Evolutionary conservation across 805 yeast species (phyloP).

Genomic region (Ogataea paradorogensis): DNA sequence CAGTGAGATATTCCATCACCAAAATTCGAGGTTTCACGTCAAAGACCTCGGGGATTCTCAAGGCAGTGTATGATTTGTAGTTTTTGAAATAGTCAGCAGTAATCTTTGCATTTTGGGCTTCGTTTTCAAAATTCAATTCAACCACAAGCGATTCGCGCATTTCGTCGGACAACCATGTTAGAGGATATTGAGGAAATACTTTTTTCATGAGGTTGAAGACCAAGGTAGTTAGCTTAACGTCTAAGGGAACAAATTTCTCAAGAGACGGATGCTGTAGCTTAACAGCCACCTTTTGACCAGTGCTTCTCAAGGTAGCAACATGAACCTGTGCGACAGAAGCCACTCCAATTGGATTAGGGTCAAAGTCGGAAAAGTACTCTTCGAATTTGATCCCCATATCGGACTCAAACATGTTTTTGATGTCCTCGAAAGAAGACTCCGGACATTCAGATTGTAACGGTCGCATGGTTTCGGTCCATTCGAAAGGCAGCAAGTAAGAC

Average conservation of each 20-base stretch:
- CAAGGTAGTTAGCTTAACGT: constrained; percentile 69
- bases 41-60: constrained; percentile 71
- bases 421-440: constrained; percentile 64
- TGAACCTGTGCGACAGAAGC: constrained; percentile 98
- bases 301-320: constrained; percentile 55
- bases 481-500: constrained; percentile 84
- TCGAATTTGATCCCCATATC: constrained; percentile 64
- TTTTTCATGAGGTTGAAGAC: constrained; percentile 73
- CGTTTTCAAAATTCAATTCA: constrained; percentile 86
- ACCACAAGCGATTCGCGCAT: constrained; percentile 79
- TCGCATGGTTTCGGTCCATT: constrained; percentile 94
- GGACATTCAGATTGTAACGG: constrained; percentile 94
- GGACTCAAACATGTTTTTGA: constrained; percentile 57
- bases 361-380: constrained; percentile 66
- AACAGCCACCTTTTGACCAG: constrained; percentile 76
- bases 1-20: constrained; percentile 83
- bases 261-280: constrained; percentile 92
- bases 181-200: constrained; percentile 90
- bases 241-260: constrained; percentile 85
- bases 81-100: constrained; percentile 66
- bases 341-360: constrained; percentile 80
- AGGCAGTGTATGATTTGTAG: constrained; percentile 61
- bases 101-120: constrained; percentile 74
- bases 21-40: constrained; percentile 68
- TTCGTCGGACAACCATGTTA: constrained; percentile 95